These are phyloP conservation scores for Spathaspora boniae DNA, from an alignment of 805 yeast species.

Conservation along the genomic window DNA sequence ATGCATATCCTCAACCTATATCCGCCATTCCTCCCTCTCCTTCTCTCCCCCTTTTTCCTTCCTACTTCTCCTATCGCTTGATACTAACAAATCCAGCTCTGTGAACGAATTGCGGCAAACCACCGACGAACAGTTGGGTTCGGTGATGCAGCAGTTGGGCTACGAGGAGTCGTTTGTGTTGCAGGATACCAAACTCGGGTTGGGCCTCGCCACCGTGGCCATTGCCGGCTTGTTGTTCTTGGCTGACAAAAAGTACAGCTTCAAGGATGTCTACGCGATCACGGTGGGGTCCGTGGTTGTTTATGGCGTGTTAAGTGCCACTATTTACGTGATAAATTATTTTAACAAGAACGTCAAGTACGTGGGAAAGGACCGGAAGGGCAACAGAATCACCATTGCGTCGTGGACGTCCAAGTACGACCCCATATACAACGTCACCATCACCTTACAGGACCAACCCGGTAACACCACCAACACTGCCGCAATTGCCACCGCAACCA, in stretches of 20 bases:
- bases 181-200: constrained; percentile 44
- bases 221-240: constrained; percentile 45
- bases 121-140: constrained; percentile 47
- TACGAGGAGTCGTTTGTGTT: constrained; percentile 45
- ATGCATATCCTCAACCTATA: background rate
- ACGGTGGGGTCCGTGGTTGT: constrained; percentile 33
- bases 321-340: constrained; percentile 31
- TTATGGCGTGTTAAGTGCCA: constrained; percentile 35
- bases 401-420: constrained; percentile 42
- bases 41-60: background rate
- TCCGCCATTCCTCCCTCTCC: constrained; percentile 3
- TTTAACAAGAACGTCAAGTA: constrained; percentile 45
- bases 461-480: too few relatives aligned
- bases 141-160: constrained; percentile 40
- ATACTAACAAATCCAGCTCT: too few relatives aligned
- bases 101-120: constrained; percentile 45
- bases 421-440: constrained; percentile 40
- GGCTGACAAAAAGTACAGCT: constrained; percentile 47
- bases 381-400: constrained; percentile 35
- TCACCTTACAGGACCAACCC: constrained; percentile 32
- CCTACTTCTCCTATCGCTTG: constrained; percentile 1
- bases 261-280: constrained; percentile 34
- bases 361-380: constrained; percentile 35
- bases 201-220: constrained; percentile 47
- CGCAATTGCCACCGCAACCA: constrained; percentile 13